These are phyloP conservation scores for Hordeum marinum DNA, from an alignment of 176 grass and related monocot species.

Conservation along the genomic window DNA sequence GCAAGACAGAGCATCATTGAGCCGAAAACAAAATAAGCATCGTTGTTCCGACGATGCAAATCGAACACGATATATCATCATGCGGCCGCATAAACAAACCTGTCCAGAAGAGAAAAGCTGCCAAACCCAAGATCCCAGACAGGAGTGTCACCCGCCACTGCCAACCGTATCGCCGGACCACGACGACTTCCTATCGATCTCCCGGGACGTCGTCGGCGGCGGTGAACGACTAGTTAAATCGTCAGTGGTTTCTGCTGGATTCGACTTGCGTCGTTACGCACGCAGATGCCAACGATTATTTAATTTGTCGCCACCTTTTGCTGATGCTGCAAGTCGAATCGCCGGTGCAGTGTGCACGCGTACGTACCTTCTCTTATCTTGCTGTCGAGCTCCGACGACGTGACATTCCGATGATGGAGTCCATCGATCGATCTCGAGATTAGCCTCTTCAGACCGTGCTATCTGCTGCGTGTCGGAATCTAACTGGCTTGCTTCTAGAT, in stretches of 20 bases:
- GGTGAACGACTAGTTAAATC: slow-evolving; percentile 21
- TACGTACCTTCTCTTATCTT: too few species aligned
- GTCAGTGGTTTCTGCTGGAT: neutral
- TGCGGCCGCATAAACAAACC: neutral
- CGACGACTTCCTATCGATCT: neutral
- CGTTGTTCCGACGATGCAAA: neutral
- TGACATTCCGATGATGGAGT: neutral
- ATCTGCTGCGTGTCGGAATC: neutral
- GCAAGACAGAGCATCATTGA: too few species aligned
- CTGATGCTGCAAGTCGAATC: neutral
- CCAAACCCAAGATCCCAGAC: slow-evolving; percentile 7
- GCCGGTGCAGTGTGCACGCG: neutral
- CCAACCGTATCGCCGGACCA: neutral
- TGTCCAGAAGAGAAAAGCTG: neutral
- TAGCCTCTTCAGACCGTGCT: neutral
- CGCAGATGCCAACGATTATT: neutral
- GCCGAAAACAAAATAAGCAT: neutral
- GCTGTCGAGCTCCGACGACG: neutral
- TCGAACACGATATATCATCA: neutral
- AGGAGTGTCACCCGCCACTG: neutral
- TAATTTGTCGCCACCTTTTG: neutral
- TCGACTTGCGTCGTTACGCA: slow-evolving; percentile 17
- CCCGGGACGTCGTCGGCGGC: neutral
- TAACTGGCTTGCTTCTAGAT: neutral
- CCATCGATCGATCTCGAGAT: neutral